Conservation (phyloP, 192 early-diverging fungal species). For the Paraglomus occultum region DNA sequence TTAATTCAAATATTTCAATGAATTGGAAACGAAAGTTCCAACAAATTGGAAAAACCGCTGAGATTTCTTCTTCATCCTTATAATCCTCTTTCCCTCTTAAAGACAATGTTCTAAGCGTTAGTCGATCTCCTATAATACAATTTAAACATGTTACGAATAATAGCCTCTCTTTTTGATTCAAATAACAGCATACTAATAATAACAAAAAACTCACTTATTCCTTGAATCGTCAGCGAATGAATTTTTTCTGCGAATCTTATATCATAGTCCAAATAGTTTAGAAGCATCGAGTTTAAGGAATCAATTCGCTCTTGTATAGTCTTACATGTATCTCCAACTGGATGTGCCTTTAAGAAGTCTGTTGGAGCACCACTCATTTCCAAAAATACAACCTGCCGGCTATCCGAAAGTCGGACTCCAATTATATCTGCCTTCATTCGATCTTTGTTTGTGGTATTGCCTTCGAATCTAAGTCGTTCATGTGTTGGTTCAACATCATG, state of each 20-base stretch:
- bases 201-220: no score
- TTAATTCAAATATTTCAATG: conserved; percentile 19
- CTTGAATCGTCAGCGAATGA: conserved; percentile 25
- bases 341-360: conserved; percentile 10
- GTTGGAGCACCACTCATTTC: conserved; percentile 21
- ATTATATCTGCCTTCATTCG: conserved; percentile 9
- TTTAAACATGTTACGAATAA: no score
- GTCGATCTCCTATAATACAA: conserved; percentile 7
- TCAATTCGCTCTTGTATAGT: conserved; percentile 22
- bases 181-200: no score
- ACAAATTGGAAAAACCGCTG: conserved; percentile 2
- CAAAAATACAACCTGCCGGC: conserved; percentile 12
- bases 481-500: conserved; percentile 18
- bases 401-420: conserved; percentile 11
- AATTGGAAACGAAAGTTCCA: conserved; percentile 21
- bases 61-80: neutral
- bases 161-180: no score
- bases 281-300: conserved; percentile 10
- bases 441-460: conserved; percentile 18
- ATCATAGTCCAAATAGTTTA: conserved; percentile 27
- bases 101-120: conserved; percentile 2
- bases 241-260: conserved; percentile 13
- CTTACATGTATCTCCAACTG: conserved; percentile 12
- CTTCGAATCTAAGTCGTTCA: conserved; percentile 1
- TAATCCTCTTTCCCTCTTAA: conserved; percentile 12